Base-by-base conservation (phyloP, 2,329 filamentous ascomycete genomes). In the Fusarium sarcochroum region DNA sequence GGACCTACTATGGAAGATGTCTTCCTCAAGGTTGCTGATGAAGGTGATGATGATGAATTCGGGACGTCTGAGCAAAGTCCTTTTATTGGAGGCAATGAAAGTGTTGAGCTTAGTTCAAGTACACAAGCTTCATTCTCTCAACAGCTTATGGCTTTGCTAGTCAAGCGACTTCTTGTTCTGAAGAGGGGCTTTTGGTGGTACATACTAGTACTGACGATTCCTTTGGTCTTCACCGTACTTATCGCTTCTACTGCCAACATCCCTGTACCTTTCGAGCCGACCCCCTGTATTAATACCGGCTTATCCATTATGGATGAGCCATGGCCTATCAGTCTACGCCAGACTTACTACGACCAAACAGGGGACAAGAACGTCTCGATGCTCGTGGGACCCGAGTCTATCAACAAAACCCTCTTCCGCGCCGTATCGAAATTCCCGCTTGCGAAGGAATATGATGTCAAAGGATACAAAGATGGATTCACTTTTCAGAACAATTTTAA, bases 1-100 rank as follows among this genome's bases (percentile, higher is more conserved):
- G 61, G 61, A 4, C 62, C 62, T 9, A 63, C 62, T 0, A 56
- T 65, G 13, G 59, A 65, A 32, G 52, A 63, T 32, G 62, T 65
- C 6, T 65, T 65, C 20, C 47, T 65, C 4, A 46, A 58, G 17
- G 46, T 65, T 18, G 59, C 59, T 2, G 52, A 53, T n/a, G 52
- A 63, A 13, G 21, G 25, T 9, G 38, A 46, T 15, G 18, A 30
- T 5, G 46, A 52, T 2, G 53, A 52, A 0, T 8, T 18, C 8
- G 41, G 41, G 27, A 20, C 6, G 17, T 48, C 41, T 20, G 50
- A 53, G 15, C n/a, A 21, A 18, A 55, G 15, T 23, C 57, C 37
- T 15, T 38, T 23, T 14, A 14, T 32, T 17, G 37, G 25, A 37
- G 41, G 13, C 3, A 3, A 7, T 0, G 23, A 34, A 3, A 25